Base-by-base conservation (phyloP, 2,329 filamentous ascomycete genomes). In the Aspergillus sclerotialis region DNA sequence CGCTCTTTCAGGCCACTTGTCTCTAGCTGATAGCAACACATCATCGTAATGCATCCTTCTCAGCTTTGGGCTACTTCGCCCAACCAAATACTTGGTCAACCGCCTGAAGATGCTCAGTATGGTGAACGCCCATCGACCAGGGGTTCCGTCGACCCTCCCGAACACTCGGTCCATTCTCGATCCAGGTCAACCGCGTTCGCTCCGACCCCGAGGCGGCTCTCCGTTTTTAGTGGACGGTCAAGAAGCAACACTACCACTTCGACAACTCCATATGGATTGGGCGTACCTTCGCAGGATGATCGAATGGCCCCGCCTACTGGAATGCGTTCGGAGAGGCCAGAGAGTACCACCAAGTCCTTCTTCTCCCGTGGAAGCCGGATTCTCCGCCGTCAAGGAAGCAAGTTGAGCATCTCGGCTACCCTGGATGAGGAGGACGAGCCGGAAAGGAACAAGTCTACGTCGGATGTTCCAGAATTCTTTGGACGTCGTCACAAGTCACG, bases 161-260 rank as follows among this genome's bases (percentile, higher is more conserved):
- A 62, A 23, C 55, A 60, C 46, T 40, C 48, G 16, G 47, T 46
- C 34, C 59, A 62, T 40, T 38, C 46, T 25, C 59, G 59, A 16
- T 63, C 59, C 11, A 50, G 54, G 28, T 62, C 60, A 7, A 58
- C 47, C 21, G 58, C 55, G 15, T 52, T 56, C 38, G 41, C 56
- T 9, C 49, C 60, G 12, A 64, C 53, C 36, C 61, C 62, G 13
- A 64, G 56, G 44, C 57, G 61, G 18, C 36, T 61, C 9, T 65
- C 62, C 0, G 56, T 65, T 35, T 64, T 65, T 23, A 50, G 52
- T 33, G 54, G 56, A 23, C 61, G 62, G 12, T 61, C 62, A 6
- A 49, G 62, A 39, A 64, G 60, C 41, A 65, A 65, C 26, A 69
- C 68, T 15, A 70, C 67, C 40, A 77, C 71, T 7, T 72, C 73